These are phyloP conservation scores for Epichloe elymi DNA, from an alignment of 2,329 filamentous ascomycete genomes.

Conservation along the genomic window DNA sequence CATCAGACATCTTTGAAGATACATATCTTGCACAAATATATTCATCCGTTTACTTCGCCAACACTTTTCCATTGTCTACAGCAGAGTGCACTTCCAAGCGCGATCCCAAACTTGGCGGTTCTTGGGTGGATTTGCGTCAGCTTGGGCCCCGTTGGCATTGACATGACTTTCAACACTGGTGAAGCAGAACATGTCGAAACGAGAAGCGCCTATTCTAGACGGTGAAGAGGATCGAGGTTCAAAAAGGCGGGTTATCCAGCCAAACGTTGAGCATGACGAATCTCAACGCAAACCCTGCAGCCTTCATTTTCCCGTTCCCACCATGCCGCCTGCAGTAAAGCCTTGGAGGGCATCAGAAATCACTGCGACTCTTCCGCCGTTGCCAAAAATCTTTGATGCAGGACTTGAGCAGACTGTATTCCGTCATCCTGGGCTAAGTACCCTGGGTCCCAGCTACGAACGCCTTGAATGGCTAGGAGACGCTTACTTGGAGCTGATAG, in stretches of 20 bases:
- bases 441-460: conserved; percentile 46
- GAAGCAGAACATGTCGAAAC: conserved; percentile 2
- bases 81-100: not conserved
- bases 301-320: conserved; percentile 2
- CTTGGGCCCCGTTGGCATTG: not conserved
- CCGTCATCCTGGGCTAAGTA: conserved; percentile 44
- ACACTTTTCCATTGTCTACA: not conserved
- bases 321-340: conserved; percentile 17
- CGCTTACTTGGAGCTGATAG: conserved; percentile 66
- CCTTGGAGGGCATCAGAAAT: conserved; percentile 41
- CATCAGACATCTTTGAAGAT: too few species aligned
- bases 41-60: too few species aligned
- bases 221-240: not conserved
- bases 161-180: not conserved
- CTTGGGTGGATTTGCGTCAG: not conserved
- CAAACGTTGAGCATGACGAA: not conserved
- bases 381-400: conserved; percentile 48
- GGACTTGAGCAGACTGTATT: conserved; percentile 50
- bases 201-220: not conserved
- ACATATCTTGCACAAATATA: too few species aligned
- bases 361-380: conserved; percentile 33
- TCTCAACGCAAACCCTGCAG: not conserved
- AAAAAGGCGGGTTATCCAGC: conserved; percentile 5
- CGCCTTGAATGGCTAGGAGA: conserved; percentile 82
- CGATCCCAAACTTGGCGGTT: not conserved